These are phyloP conservation scores for Otatea glauca DNA, from an alignment of 176 grass and related monocot species.

Conservation along the genomic window DNA sequence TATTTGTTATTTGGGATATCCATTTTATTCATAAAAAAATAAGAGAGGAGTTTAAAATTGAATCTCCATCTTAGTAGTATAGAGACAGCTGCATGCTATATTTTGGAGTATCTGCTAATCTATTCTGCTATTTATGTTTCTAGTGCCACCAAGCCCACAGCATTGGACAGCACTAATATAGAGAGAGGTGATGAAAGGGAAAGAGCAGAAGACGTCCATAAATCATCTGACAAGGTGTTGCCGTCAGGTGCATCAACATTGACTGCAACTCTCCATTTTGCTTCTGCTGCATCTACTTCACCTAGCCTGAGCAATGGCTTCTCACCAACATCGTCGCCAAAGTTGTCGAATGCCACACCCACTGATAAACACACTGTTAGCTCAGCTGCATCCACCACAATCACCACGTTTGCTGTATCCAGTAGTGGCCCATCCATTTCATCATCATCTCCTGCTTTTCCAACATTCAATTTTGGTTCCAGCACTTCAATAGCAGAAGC, in stretches of 20 bases:
- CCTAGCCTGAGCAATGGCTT: slow-evolving; percentile 61
- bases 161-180: slow-evolving; percentile 30
- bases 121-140: slow-evolving; percentile 39
- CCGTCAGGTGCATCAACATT: slow-evolving; percentile 33
- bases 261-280: slow-evolving; percentile 36
- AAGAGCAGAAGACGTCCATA: slow-evolving; percentile 30
- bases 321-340: slow-evolving; percentile 37
- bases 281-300: slow-evolving; percentile 48
- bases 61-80: neutral
- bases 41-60: neutral
- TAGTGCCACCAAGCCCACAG: slow-evolving; percentile 40
- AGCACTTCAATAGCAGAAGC: slow-evolving; percentile 18
- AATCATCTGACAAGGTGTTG: slow-evolving; percentile 47
- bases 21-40: neutral
- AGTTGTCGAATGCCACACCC: slow-evolving; percentile 27
- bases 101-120: slow-evolving; percentile 36
- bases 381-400: slow-evolving; percentile 13
- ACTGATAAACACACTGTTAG: slow-evolving; percentile 30
- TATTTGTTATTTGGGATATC: neutral
- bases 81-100: neutral
- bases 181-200: slow-evolving; percentile 38
- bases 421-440: slow-evolving; percentile 38
- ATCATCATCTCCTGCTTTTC: slow-evolving; percentile 25
- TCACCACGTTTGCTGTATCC: slow-evolving; percentile 27
- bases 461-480: slow-evolving; percentile 47